Percentiles rank a stretch among this genome's conserved stretches.
These are phyloP conservation scores for Eucalyptus coolabah DNA, from an alignment of 345 rosid species.

Conservation along the genomic window DNA sequence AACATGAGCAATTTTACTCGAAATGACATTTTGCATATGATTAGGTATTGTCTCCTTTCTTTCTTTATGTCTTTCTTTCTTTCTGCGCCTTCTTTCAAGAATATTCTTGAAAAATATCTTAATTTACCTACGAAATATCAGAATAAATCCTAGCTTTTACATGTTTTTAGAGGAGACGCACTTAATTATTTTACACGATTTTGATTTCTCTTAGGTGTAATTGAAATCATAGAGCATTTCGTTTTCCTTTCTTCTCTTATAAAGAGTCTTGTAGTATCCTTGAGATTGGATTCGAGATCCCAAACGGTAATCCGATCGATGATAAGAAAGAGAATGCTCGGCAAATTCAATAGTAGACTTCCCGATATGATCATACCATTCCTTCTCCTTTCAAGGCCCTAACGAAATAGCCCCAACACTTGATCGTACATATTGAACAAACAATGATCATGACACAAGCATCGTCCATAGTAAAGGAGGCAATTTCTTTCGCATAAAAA, in stretches of 20 bases:
- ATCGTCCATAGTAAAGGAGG: background rate
- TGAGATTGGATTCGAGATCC: background rate
- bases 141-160: background rate
- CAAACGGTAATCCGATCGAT: background rate
- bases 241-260: background rate
- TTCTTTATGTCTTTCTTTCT: no score
- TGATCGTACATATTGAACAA: background rate
- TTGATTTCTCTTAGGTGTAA: background rate
- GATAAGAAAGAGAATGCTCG: background rate
- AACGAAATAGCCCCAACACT: background rate
- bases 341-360: background rate
- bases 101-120: background rate
- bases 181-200: background rate
- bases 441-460: background rate
- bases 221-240: background rate
- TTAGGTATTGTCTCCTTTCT: no score
- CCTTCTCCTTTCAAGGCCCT: background rate
- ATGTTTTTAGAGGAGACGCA: rapidly evolving
- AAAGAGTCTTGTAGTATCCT: background rate
- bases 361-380: background rate
- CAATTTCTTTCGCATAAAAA: background rate
- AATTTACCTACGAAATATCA: background rate
- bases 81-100: no score
- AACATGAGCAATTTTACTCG: rapidly evolving
- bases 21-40: no score